phyloP scores from a whole-genome alignment of 192 early-diverging fungal genomes.

The Coemansia sp. region DNA sequence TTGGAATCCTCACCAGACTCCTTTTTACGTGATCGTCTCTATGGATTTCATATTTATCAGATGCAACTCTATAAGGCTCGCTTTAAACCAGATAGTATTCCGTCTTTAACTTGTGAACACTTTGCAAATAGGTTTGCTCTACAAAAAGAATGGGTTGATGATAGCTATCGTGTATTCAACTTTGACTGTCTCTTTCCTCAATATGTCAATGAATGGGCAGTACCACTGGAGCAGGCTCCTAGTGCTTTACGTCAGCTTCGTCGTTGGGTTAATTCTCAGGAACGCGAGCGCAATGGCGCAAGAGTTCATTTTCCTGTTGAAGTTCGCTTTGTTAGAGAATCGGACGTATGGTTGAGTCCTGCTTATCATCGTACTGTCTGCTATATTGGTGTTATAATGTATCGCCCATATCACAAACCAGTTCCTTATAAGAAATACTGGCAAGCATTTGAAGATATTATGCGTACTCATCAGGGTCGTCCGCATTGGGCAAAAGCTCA shows the following conservation, averaged over 20 bases:
- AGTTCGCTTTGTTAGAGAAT: constrained; percentile 58
- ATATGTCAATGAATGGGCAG: constrained; percentile 78
- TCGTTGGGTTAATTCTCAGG: constrained; percentile 54
- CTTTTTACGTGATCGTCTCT: constrained; percentile 24
- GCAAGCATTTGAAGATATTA: constrained; percentile 68
- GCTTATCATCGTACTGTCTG: constrained; percentile 63
- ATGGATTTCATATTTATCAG: constrained; percentile 54
- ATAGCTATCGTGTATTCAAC: constrained; percentile 66
- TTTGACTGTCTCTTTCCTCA: constrained; percentile 72
- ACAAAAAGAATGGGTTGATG: constrained; percentile 57
- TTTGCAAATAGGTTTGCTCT: constrained; percentile 57
- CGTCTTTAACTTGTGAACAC: constrained; percentile 47
- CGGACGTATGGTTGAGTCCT: constrained; percentile 70
- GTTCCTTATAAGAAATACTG: constrained; percentile 74
- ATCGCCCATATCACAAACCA: constrained; percentile 63
- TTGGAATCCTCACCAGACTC: constrained; percentile 15
- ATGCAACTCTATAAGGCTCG: constrained; percentile 58
- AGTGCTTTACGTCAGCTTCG: constrained; percentile 59
- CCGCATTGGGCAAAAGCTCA: constrained; percentile 83
- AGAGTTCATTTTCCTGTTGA: constrained; percentile 75
- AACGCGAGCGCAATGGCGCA: constrained; percentile 30
- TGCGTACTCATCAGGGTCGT: constrained; percentile 62
- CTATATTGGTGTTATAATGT: constrained; percentile 78
- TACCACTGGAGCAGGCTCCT: constrained; percentile 59
- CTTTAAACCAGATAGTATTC: constrained; percentile 18